Base-by-base conservation (phyloP, 2,329 filamentous ascomycete genomes). In the Penicillium sp. region DNA sequence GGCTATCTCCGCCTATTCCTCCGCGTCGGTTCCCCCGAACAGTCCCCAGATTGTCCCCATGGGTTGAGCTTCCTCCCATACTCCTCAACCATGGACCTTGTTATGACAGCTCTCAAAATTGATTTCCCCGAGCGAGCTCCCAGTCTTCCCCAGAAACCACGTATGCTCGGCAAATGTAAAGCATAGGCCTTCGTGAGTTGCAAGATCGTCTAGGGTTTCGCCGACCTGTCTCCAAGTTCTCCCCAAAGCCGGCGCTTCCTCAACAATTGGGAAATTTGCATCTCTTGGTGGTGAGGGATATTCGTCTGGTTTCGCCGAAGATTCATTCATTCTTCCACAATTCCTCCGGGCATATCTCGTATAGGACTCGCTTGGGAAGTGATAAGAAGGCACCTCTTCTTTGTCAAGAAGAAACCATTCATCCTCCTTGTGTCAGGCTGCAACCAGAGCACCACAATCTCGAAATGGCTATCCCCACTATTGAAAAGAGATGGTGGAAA, bases 401-500 rank as follows among this genome's bases (percentile, higher is more conserved):
- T 27, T 5, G 5, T 27, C 24, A 8, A 27, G 4, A 27, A 27
- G 24, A 27, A 4, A 27, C 8, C 24, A 27, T 27, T 27, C 24
- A 27, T 5, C 24, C 24, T 8, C 3, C 6, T 0, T 27, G 24
- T 6, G 2, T n/a, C 34, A 16, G 1, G 4, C n/a, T n/a, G 13
- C 14, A 1, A n/a, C 13, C 11, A 1, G 34, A 14, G 14, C 13
- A 36, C n/a, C 7, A 36, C 34, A 11, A 34, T n/a, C 14, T 4
- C 1, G 6, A 14, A 7, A 36, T 36, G 34, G 11, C 36, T 13
- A 4, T 24, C 21, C 10, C 11, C 14, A 24, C 42, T 4, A 16
- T 47, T 21, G 45, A 48, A 22, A 54, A 54, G 14, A 34, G 22
- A 11, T 73, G 71, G 71, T 73, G 71, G 71, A 69, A 73, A 58